Evolutionary conservation across 176 grass and related monocot genomes (phyloP), one percentile per base, ranked within the genome.

Genomic region (Eleusine indica): DNA sequence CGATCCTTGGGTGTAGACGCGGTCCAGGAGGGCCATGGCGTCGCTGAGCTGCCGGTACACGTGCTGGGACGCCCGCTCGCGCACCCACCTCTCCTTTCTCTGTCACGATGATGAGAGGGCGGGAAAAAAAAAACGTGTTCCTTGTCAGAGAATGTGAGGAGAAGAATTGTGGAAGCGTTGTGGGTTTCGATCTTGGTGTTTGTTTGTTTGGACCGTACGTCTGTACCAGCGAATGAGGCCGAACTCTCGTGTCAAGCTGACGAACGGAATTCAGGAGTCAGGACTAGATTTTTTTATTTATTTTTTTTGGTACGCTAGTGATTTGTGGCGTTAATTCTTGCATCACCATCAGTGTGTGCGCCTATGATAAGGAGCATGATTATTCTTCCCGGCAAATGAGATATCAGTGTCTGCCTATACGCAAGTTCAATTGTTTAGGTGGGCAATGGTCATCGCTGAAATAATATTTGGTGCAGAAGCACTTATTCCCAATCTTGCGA

Each of bases 1-100:
- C 47, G 64, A 52, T 7, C 60, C 47, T 9, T 16, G 66, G 2
- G 78, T 4, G 51, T 90, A 94, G 75, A 82, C 72, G 82, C 67
- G 80, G 8, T 88, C 56, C 42, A 97, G 82, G 22, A 86, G 64
- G 39, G 80, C 76, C 89, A 92, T 97, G 70, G 91, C 89, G 70
- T 91, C 89, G 46, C 80, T 88, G 67, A 97, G 76, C 79, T 90
- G 85, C 35, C 62, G 75, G 85, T 97, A 97, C 44, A 84, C 87
- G 53, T 82, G 78, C 82, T 90, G 89, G 2, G 80, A 81, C 5
- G 58, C 79, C 38, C 89, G 76, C 42, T 88, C 84, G 25, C 83
- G 75, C 25, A 52, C 78, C 91, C 94, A 97, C 68, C 80, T 83
- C 73, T 78, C 74, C 42, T 84, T 92, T 32, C 91, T 94, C 94